Evolutionary conservation across 768 basidiomycete species (phyloP), one percentile per base, ranked within the genome.

Genomic region (Paxillus involutus): DNA sequence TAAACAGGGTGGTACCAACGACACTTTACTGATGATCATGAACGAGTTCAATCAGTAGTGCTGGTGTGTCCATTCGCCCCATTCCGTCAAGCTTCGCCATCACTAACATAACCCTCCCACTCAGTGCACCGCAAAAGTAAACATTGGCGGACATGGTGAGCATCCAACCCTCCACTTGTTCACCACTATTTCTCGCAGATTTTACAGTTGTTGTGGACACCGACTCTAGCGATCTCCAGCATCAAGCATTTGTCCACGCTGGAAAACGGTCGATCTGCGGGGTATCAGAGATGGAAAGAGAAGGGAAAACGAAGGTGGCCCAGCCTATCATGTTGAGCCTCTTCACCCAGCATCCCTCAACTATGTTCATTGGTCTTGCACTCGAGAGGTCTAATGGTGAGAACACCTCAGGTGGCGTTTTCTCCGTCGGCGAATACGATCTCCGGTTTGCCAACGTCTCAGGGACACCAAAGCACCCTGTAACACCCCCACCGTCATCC

Each of bases 381-480:
- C 69, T 80, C 14, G 67, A 75, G 8, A 73, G 77, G 4, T 68
- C 77, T 1, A 64, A 68, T 1, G 73, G 78, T 45, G 60, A 74
- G 14, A 72, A 75, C 2, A 21, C 21, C 21, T 65, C 67, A 10
- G 77, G 75, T 41, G 77, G 78, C 0, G 68, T 69, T 2, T 68
- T 80, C 59, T 62, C 69, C 2, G 74, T 80, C 41, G 74, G 77
- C 43, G 77, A 75, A 52, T 77, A 75, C 61, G 73, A 73, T 10
- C 60, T 70, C 0, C 60, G 61, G 1, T 79, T 66, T 50, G 49
- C 62, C 5, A 61, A 64, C 1, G 63, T 78, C 14, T 59, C 61
- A 10, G 44, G 62, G 10, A 60, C 53, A 75, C n/a, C n/a, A n/a
- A n/a, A n/a, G n/a, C n/a, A n/a, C 29, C 51, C 67, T 4, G 70